Evolutionary conservation across 2,329 filamentous ascomycete genomes (phyloP), one percentile per base, ranked within the genome.

Genomic region (Blastomyces percursus): DNA sequence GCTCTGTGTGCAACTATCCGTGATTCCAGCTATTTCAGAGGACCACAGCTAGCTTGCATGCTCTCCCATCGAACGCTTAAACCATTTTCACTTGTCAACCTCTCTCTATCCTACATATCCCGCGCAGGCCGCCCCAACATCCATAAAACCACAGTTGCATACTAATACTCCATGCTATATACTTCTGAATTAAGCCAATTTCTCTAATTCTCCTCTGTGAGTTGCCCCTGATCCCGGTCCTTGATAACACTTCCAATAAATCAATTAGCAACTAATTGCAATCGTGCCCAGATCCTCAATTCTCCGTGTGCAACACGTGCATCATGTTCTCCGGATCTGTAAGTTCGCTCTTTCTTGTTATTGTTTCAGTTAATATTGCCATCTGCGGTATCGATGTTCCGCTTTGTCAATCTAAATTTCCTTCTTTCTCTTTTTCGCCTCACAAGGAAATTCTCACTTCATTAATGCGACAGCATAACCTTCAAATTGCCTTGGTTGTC

Each of bases 301-400:
- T 21, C 21, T n/a, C 38, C 27, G 32, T 42, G 24, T n/a, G n/a
- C n/a, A 55, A 48, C 40, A 14, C 61, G 40, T 42, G 52, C 59
- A 69, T 48, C 60, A 76, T 76, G 74, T 76, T 76, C 62, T 70
- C 71, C 44, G 75, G 71, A 44, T 65, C 68, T 55, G 72, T 74
- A 68, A 67, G 71, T 69, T 24, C 42, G 1, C 62, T 40, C 24
- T n/a, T n/a, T 32, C 19, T 35, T 60, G 27, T 60, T 46, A 27
- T 44, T 27, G 32, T 42, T 44, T 44, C 40, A 38, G 40, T 44
- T 58, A 42, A 19, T 30, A 46, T 30, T 11, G 30, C 4, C 30
- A 30, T n/a, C 30, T 21, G 11, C n/a, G 7, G n/a, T 14, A 38
- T 8, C 8, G 11, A 38, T 9, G n/a, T 51, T 30, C 14, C 30